Evolutionary conservation across 2,329 filamentous ascomycete genomes (phyloP).

Genomic region (Sporothrix curviconia): DNA sequence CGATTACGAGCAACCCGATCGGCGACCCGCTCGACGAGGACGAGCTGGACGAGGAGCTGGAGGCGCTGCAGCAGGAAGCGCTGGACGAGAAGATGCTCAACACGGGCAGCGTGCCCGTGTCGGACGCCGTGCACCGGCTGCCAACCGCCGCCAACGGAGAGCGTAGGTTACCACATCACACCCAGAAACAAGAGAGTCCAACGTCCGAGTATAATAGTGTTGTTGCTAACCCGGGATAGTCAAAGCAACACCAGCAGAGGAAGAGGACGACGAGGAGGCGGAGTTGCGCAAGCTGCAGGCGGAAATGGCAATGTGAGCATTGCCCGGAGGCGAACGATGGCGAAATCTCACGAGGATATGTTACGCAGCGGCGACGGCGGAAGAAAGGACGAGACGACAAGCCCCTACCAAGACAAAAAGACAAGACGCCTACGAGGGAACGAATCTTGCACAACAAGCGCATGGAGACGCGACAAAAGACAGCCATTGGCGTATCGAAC

Average conservation of each 20-base stretch:
- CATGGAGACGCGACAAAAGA: neutral
- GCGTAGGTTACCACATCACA: conserved; percentile 51
- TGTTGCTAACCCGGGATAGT: conserved; percentile 32
- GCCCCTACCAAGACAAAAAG: neutral
- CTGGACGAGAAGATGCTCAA: conserved; percentile 91
- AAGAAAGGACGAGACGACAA: neutral
- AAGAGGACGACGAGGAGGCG: conserved; percentile 93
- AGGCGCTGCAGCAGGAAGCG: conserved; percentile 80
- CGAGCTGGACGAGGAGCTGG: conserved; percentile 80
- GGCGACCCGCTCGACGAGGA: conserved; percentile 72
- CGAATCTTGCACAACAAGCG: neutral
- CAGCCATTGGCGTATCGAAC: neutral
- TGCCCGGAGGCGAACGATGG: neutral
- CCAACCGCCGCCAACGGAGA: conserved; percentile 69
- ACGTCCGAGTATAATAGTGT: neutral
- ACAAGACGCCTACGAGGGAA: neutral
- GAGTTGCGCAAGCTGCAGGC: conserved; percentile 89
- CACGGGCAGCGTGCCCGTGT: conserved; percentile 76
- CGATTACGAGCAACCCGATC: conserved; percentile 66
- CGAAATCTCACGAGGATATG: neutral
- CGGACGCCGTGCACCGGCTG: conserved; percentile 69
- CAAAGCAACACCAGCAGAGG: conserved; percentile 46
- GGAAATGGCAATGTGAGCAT: conserved; percentile 84
- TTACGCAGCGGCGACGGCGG: neutral
- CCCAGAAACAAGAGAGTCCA: neutral